Evolutionary conservation across 371 early-diverging fungal genomes (phyloP).

Genomic region (Nematocida displodere): DNA sequence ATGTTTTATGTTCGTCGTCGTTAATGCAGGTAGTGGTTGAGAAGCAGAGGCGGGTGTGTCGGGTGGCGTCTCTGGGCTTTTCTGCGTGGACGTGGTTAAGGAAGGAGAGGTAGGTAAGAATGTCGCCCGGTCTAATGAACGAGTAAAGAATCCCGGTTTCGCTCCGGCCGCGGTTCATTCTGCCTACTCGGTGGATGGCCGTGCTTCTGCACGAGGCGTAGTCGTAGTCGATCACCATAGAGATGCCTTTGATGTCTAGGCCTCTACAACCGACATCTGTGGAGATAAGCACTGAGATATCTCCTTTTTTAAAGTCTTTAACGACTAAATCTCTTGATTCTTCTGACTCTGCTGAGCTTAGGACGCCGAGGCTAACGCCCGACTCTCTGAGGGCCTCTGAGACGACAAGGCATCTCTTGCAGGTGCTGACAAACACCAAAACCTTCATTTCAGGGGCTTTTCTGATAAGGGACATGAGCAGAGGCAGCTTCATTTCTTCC

Average conservation of each 20-base stretch:
- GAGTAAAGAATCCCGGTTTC: slow-evolving; percentile 80
- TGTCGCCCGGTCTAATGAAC: slow-evolving; percentile 24
- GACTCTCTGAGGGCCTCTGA: neutral
- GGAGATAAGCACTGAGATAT: slow-evolving; percentile 77
- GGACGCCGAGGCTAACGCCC: neutral
- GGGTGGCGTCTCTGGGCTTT: slow-evolving; percentile 39
- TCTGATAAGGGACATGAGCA: slow-evolving; percentile 84
- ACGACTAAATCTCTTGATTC: slow-evolving; percentile 57
- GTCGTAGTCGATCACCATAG: slow-evolving; percentile 91
- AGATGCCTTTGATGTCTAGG: slow-evolving; percentile 90
- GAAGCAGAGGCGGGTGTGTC: slow-evolving; percentile 23
- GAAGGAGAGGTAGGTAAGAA: slow-evolving; percentile 42
- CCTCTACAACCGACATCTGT: slow-evolving; percentile 98
- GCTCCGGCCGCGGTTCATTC: slow-evolving; percentile 86
- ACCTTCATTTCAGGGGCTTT: slow-evolving; percentile 93
- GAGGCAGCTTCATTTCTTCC: slow-evolving; percentile 74
- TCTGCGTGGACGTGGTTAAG: slow-evolving; percentile 46
- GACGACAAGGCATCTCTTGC: slow-evolving; percentile 80
- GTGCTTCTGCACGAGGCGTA: slow-evolving; percentile 82
- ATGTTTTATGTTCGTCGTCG: slow-evolving; percentile 7
- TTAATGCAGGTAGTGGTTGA: neutral
- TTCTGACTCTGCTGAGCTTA: slow-evolving; percentile 50
- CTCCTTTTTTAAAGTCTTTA: slow-evolving; percentile 66
- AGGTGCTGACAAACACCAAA: slow-evolving; percentile 94
- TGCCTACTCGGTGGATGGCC: slow-evolving; percentile 92